Percentiles rank a stretch among this genome's conserved stretches.
Evolutionary conservation across 345 rosid genomes (phyloP).

Genomic region (Salix udensis): DNA sequence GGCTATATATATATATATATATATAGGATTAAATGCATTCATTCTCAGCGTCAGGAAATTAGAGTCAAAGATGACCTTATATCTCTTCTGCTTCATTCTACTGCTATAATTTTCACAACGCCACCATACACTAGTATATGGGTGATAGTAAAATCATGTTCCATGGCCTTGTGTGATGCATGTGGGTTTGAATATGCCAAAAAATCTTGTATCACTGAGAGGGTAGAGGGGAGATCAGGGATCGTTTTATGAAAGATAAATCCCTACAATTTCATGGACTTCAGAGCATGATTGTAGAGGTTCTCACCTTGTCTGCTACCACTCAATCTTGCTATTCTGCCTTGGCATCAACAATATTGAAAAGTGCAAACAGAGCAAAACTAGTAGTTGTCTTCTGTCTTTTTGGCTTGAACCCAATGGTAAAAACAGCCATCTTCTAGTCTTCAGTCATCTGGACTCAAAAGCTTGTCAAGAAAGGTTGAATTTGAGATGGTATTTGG

Average conservation of each 20-base stretch:
- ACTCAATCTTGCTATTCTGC: background rate
- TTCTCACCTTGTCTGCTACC: background rate
- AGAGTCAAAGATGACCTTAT: background rate
- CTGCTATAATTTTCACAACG: background rate
- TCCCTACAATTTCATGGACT: background rate
- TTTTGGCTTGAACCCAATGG: background rate
- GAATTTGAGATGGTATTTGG: background rate
- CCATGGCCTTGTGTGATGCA: background rate
- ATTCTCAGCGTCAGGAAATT: background rate
- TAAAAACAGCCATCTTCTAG: background rate
- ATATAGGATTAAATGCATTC: too few relatives aligned
- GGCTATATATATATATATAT: background rate
- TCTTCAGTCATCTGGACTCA: too few relatives aligned
- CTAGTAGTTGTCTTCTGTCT: background rate
- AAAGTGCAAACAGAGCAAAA: background rate
- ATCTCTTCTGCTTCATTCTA: background rate
- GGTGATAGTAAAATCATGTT: background rate
- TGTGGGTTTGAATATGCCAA: background rate
- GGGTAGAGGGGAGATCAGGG: background rate
- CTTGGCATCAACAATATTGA: background rate
- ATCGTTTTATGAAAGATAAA: background rate
- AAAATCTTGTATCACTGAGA: background rate
- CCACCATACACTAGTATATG: background rate
- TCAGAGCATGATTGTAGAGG: background rate
- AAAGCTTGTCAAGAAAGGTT: background rate